Evolutionary conservation across 345 rosid species (phyloP).

Genomic region (Corchorus olitorius): DNA sequence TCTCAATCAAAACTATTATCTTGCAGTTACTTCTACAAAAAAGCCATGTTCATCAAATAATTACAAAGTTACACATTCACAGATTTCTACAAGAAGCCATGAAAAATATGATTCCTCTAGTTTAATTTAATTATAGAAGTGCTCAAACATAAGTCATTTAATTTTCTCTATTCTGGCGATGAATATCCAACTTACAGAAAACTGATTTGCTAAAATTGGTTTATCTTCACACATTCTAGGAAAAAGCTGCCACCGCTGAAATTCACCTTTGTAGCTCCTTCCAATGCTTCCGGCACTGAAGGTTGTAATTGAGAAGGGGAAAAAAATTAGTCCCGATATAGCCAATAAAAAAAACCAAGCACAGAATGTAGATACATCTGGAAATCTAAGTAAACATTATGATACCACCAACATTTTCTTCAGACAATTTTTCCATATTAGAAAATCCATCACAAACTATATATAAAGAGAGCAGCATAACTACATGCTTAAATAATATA

Average conservation of each 20-base stretch:
- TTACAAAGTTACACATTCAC: neutral
- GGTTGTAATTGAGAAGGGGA: constrained; percentile 1
- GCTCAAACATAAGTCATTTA: neutral
- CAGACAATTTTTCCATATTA: neutral
- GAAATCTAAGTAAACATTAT: neutral
- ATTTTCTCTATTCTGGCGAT: neutral
- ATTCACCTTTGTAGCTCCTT: constrained; percentile 88
- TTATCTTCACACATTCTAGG: constrained; percentile 74
- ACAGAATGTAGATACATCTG: neutral
- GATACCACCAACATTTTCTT: neutral
- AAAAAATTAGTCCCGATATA: neutral
- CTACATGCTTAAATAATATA: neutral
- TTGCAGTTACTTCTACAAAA: neutral
- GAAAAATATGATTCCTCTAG: constrained; percentile 6
- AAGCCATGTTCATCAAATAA: neutral
- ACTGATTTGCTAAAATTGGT: constrained; percentile 84
- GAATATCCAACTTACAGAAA: constrained; percentile 75
- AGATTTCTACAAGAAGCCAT: neutral
- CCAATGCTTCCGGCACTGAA: constrained; percentile 88
- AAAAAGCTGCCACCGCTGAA: constrained; percentile 80
- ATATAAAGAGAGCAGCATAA: neutral
- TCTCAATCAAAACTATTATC: neutral
- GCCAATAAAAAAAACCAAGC: neutral
- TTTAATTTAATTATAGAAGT: constrained; percentile 8
- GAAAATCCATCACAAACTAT: neutral